These are phyloP conservation scores for Borovskyia barvae DNA, from an alignment of 208 protist species.

Conservation along the genomic window DNA sequence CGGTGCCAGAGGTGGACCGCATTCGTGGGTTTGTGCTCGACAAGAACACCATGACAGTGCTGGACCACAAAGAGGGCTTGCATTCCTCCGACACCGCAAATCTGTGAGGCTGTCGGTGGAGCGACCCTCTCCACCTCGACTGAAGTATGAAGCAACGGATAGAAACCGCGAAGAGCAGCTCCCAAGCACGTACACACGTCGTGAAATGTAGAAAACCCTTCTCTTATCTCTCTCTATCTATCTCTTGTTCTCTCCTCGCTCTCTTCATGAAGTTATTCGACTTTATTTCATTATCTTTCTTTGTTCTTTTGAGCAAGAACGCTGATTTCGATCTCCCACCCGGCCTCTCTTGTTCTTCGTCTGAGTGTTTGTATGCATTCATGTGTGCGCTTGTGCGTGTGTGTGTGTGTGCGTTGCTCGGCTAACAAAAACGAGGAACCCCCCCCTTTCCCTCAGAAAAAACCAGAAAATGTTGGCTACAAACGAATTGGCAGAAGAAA, in stretches of 20 bases:
- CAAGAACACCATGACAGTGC: conserved; percentile 26
- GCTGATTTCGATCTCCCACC: no score
- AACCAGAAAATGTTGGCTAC: not conserved
- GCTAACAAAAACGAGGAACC: not conserved
- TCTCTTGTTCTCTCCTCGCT: not conserved
- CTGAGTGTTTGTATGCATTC: not conserved
- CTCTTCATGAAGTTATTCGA: not conserved
- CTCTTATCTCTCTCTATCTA: not conserved
- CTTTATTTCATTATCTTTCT: not conserved
- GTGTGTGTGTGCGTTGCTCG: not conserved
- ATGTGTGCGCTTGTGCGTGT: not conserved
- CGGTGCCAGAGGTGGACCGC: conserved; percentile 35
- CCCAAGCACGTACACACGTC: not conserved
- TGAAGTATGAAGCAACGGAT: no score
- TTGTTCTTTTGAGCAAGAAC: no score
- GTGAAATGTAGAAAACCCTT: not conserved
- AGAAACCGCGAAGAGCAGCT: no score
- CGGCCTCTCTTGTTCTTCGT: no score
- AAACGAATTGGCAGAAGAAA: not conserved
- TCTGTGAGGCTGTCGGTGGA: conserved; percentile 4
- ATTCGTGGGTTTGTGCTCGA: conserved; percentile 83
- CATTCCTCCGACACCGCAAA: conserved; percentile 19
- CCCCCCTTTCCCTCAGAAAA: not conserved
- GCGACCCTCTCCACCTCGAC: not conserved
- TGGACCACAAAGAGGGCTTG: conserved; percentile 11